Evolutionary conservation across 2,329 filamentous ascomycete genomes (phyloP).

Genomic region (Colletotrichum shisoi): DNA sequence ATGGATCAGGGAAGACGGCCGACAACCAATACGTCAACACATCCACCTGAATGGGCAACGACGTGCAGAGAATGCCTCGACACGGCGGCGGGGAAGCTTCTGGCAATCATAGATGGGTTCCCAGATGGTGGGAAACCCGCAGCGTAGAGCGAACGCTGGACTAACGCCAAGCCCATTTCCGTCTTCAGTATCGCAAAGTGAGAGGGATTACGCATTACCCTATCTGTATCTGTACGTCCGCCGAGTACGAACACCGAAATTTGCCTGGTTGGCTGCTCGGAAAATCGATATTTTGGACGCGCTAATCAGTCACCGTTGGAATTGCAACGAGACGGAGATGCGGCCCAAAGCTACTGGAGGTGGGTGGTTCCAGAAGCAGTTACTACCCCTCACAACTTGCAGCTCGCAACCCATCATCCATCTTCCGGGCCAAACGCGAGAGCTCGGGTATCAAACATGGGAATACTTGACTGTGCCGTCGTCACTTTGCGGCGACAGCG

Average conservation of each 20-base stretch:
- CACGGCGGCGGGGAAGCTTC: not conserved
- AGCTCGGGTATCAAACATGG: not conserved
- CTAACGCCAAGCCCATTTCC: not conserved
- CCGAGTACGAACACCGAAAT: not conserved
- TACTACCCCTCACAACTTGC: not conserved
- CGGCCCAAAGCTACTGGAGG: no score
- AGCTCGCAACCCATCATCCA: not conserved
- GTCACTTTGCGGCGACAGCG: not conserved
- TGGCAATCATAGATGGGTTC: slow-evolving; percentile 3
- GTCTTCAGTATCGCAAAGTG: not conserved
- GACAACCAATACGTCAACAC: slow-evolving; percentile 20
- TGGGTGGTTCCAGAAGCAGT: not conserved
- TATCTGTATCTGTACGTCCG: no score
- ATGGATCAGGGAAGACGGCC: slow-evolving; percentile 24
- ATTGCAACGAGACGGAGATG: not conserved
- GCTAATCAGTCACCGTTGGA: not conserved
- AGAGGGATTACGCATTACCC: not conserved
- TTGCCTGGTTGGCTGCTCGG: not conserved
- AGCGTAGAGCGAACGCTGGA: not conserved
- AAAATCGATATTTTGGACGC: not conserved
- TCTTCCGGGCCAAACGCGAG: not conserved
- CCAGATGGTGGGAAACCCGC: not conserved
- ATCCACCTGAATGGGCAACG: slow-evolving; percentile 29
- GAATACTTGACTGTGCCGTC: not conserved
- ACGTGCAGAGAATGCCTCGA: slow-evolving; percentile 5